Evolutionary conservation across 1,139 yeast genomes (phyloP).

Genomic region (Pichia sp.): DNA sequence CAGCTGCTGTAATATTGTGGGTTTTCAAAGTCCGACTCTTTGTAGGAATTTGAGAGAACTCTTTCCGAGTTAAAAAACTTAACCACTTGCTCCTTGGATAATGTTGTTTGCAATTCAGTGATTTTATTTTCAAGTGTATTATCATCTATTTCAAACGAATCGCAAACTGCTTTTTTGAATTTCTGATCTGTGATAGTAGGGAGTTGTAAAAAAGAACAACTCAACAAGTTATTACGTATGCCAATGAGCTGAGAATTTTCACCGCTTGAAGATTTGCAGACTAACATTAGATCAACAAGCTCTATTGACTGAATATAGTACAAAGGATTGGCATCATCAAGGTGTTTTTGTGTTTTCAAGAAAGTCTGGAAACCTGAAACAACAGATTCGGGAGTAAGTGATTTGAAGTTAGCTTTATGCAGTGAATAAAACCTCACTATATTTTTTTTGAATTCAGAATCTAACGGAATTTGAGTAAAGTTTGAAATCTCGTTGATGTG

Average conservation of each 20-base stretch:
- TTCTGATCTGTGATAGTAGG: constrained; percentile 20
- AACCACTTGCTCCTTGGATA: constrained; percentile 22
- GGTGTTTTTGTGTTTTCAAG: constrained; percentile 1
- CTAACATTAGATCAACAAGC: constrained; percentile 19
- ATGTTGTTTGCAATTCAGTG: neutral
- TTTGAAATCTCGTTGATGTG: constrained; percentile 16
- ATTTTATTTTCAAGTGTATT: constrained; percentile 8
- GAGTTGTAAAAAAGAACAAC: constrained; percentile 13
- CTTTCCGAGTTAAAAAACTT: constrained; percentile 13
- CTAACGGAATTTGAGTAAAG: constrained; percentile 17
- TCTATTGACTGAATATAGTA: constrained; percentile 19
- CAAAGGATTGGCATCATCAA: neutral
- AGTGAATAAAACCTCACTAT: constrained; percentile 18
- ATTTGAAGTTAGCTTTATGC: constrained; percentile 18
- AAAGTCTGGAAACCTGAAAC: constrained; percentile 9
- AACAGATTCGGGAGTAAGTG: constrained; percentile 15
- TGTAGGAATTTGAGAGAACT: constrained; percentile 17
- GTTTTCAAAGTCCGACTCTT: constrained; percentile 21
- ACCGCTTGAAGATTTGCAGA: constrained; percentile 15
- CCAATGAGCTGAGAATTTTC: constrained; percentile 13
- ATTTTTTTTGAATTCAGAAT: constrained; percentile 18
- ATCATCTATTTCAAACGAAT: constrained; percentile 14
- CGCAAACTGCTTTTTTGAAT: constrained; percentile 11
- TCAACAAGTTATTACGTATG: constrained; percentile 12
- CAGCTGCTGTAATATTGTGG: constrained; percentile 22